A percentile compares a stretch with the other conserved stretches of the same genome.
These are phyloP conservation scores for Globisporangium iwayamae DNA, from an alignment of 352 stramenopile genomes.

Conservation along the genomic window DNA sequence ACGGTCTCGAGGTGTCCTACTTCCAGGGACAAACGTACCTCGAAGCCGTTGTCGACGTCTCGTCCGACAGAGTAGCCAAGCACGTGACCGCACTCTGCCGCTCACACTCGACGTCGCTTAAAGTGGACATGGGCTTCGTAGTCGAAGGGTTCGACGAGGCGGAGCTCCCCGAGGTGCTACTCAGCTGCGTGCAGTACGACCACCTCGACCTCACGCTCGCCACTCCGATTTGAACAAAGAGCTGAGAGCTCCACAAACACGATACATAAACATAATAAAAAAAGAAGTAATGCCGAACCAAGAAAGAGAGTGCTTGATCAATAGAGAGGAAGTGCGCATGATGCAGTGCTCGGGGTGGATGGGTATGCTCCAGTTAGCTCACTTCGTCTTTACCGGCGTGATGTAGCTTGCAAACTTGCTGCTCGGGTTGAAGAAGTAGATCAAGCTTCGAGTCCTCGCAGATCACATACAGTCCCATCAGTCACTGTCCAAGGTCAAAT, in stretches of 20 bases:
- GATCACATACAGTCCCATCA: too few relatives aligned
- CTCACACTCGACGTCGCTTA: constrained; percentile 57
- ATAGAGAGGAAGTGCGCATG: neutral
- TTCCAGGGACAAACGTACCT: constrained; percentile 62
- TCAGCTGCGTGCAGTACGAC: constrained; percentile 77
- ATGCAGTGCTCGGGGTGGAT: neutral
- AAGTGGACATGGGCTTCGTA: constrained; percentile 80
- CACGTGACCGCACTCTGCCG: constrained; percentile 77
- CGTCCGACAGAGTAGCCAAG: constrained; percentile 66
- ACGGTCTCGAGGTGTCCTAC: constrained; percentile 59
- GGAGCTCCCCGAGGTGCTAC: constrained; percentile 77
- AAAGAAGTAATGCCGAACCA: neutral
- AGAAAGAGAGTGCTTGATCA: neutral
- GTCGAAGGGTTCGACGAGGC: constrained; percentile 62
- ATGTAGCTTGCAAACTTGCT: too few relatives aligned
- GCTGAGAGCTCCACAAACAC: neutral
- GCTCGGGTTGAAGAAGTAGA: too few relatives aligned
- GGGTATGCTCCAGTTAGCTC: too few relatives aligned
- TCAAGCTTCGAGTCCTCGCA: too few relatives aligned
- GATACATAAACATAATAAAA: neutral
- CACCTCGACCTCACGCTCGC: constrained; percentile 64
- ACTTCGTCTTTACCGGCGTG: too few relatives aligned
- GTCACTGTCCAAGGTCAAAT: too few relatives aligned
- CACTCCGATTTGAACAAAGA: constrained; percentile 30
- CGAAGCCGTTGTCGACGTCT: constrained; percentile 77